These are phyloP conservation scores for Phytophthora cryptogea DNA, from an alignment of 352 stramenopile genomes.

Conservation along the genomic window DNA sequence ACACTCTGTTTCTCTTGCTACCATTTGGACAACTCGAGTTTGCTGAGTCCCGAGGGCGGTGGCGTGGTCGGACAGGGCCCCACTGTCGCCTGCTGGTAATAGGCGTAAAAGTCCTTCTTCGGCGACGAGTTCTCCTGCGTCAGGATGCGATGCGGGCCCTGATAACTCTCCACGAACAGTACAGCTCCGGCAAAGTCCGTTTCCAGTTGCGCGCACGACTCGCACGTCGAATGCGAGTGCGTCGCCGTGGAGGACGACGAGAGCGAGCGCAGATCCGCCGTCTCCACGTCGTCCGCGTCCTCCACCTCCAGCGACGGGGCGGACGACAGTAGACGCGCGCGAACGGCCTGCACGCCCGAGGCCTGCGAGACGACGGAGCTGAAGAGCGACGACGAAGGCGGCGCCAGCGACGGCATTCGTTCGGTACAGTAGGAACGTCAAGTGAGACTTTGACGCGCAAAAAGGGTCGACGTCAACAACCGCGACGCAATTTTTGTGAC, in stretches of 20 bases:
- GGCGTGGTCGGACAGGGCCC: slow-evolving; percentile 50
- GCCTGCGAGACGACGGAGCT: slow-evolving; percentile 51
- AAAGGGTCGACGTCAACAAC: background rate
- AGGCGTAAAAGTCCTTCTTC: slow-evolving; percentile 83
- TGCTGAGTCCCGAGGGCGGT: slow-evolving; percentile 41
- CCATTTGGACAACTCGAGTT: slow-evolving; percentile 65
- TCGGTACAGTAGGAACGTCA: background rate
- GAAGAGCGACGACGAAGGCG: slow-evolving; percentile 36
- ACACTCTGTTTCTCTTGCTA: slow-evolving; percentile 10
- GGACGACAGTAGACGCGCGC: slow-evolving; percentile 48
- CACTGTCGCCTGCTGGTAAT: slow-evolving; percentile 74
- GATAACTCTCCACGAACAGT: slow-evolving; percentile 84
- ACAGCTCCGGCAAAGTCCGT: slow-evolving; percentile 74
- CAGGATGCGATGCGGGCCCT: slow-evolving; percentile 78
- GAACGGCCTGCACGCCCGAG: slow-evolving; percentile 43
- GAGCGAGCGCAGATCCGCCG: slow-evolving; percentile 36
- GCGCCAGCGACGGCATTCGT: slow-evolving; percentile 47
- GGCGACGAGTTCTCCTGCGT: slow-evolving; percentile 70
- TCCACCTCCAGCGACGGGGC: slow-evolving; percentile 28
- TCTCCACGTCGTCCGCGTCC: slow-evolving; percentile 49
- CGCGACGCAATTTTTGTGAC: background rate
- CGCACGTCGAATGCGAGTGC: slow-evolving; percentile 42
- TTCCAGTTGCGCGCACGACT: slow-evolving; percentile 65
- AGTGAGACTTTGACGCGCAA: slow-evolving; percentile 1
- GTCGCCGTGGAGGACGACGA: slow-evolving; percentile 34